Evolutionary conservation across 495 filamentous ascomycete genomes (phyloP).

Genomic region (Hypoxylon lenormandii): DNA sequence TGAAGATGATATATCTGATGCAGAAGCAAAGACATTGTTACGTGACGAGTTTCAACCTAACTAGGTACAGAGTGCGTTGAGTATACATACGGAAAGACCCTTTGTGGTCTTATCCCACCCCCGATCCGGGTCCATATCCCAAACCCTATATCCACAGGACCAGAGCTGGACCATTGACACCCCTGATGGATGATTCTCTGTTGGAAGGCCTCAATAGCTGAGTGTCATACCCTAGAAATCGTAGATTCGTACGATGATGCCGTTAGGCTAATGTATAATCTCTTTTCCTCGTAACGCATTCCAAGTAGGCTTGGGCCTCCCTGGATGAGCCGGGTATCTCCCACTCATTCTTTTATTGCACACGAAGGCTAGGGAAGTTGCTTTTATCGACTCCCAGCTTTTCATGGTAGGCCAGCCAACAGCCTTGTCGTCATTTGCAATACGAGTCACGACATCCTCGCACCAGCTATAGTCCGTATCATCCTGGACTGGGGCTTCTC

Average conservation of each 20-base stretch:
- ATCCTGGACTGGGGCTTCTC: slow-evolving; percentile 51
- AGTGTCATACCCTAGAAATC: neutral
- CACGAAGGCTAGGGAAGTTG: slow-evolving; percentile 49
- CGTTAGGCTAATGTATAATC: slow-evolving; percentile 2
- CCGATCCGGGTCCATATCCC: too few relatives aligned
- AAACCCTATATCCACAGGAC: too few relatives aligned
- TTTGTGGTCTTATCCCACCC: too few relatives aligned
- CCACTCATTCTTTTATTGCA: slow-evolving; percentile 48
- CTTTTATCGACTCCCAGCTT: slow-evolving; percentile 51
- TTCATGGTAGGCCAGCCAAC: slow-evolving; percentile 52
- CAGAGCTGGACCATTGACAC: too few relatives aligned
- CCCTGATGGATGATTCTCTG: too few relatives aligned
- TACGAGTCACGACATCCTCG: slow-evolving; percentile 52
- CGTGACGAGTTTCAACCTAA: too few relatives aligned
- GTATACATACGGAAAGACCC: too few relatives aligned
- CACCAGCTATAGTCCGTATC: slow-evolving; percentile 57
- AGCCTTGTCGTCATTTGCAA: slow-evolving; percentile 50
- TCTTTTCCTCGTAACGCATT: slow-evolving; percentile 26
- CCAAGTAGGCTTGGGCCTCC: slow-evolving; percentile 29
- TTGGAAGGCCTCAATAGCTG: neutral
- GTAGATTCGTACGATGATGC: too few relatives aligned
- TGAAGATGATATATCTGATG: too few relatives aligned
- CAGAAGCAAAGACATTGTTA: too few relatives aligned
- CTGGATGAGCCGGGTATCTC: slow-evolving; percentile 11
- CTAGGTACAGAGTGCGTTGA: too few relatives aligned